Base-by-base conservation (phyloP, 169 alveolate genomes). In the Toxoplasma gondii region DNA sequence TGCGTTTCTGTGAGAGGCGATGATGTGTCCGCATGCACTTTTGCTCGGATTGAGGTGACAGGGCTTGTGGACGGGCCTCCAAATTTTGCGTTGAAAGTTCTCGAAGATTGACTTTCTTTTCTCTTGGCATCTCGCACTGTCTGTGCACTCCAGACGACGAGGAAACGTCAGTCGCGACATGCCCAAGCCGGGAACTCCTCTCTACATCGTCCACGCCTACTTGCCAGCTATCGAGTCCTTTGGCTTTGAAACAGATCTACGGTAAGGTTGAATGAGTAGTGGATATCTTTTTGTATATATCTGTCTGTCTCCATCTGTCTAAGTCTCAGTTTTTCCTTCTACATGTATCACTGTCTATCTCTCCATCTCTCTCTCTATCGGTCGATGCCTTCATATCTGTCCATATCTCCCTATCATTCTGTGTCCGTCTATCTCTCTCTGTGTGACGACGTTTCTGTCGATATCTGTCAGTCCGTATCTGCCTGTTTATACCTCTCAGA, bases 221-320 rank as follows among this genome's bases (percentile, higher is more conserved):
- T 96, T 99, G 64, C 99, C 99, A 69, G 99, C 99, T 29, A 98
- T 99, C 44, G 99, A 99, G 95, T 98, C 99, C 43, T 99, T 99
- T 97, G 99, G 99, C 58, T 98, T 99, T 95, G 99, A 99, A 96
- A 99, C 99, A 34, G 99, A 99, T 96, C 97, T 99, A 84, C 98
- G 99, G 93, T 91, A 82, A 29, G 92, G 36, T n/a, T 74, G 44
- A 41, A 38, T 38, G 49, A 49, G 39, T 70, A 70, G 39, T 12
- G 45, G 24, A 1, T 7, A 16, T n/a, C 12, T 74, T 9, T 19
- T 0, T 34, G 44, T 38, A 38, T 34, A 36, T 74, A 5, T 31
- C 38, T 69, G 0, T 69, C 81, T n/a, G 0, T 69, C 36, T 69
- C 22, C 74, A 29, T 19, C 31, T 39, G 41, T 39, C 41, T 39